Evolutionary conservation across 805 yeast genomes (phyloP), one percentile per base, ranked within the genome.

Genomic region (Suhomyces sp.): DNA sequence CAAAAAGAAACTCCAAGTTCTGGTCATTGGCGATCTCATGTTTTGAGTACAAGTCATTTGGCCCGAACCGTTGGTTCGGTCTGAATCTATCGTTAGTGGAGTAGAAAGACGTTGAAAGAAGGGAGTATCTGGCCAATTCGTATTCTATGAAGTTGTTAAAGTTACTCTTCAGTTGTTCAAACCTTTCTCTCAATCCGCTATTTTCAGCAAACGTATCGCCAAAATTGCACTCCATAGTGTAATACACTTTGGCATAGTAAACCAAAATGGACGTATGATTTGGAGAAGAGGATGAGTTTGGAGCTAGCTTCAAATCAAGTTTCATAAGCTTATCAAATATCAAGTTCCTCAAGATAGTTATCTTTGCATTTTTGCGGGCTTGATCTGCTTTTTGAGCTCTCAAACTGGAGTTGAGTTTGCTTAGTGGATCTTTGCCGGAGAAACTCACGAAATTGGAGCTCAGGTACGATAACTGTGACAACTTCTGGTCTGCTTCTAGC

Each of bases 231-330:
- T 68, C 69, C 5, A 73, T 60, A 1, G 74, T 65, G 51, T 66
- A 67, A 57, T 63, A 73, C 19, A 74, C 59, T 48, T 72, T 71
- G 17, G 77, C 71, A 54, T 65, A 67, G 47, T 65, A 64, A 2
- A 72, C 60, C 41, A 64, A 65, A 23, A 54, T 50, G 2, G 73
- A 63, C 2, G 76, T 65, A 51, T 62, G 68, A 7, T 47, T 45
- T 44, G 63, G 52, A 1, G 69, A 61, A n/a, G 53, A 49, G 15
- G 17, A 10, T 6, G 54, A 33, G 8, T 53, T 35, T 2, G 56
- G 26, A 22, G 54, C 53, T 24, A 70, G 55, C 47, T 60, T 64
- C 55, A 72, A 57, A 52, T 73, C 73, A 49, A 71, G 68, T 6
- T 64, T 59, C 10, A 64, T 57, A 9, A 75, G 56, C 33, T 60